Evolutionary conservation across 2,329 filamentous ascomycete genomes (phyloP).

Genomic region (Epichloe coenophiala): DNA sequence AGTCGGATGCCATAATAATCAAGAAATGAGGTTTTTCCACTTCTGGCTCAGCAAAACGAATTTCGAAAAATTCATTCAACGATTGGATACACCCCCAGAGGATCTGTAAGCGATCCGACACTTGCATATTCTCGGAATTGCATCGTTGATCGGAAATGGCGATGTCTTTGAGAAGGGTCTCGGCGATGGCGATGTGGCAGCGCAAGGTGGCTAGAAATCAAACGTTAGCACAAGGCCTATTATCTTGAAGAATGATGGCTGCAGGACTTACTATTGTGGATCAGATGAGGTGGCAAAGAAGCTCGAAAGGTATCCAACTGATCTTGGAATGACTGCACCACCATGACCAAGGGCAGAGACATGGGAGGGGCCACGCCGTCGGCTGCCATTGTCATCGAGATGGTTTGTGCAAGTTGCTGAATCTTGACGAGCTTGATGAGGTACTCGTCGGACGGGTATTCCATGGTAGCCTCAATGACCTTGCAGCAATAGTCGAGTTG

Average conservation of each 20-base stretch:
- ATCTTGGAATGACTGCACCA: conserved; percentile 30
- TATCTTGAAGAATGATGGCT: neutral
- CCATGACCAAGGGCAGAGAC: conserved; percentile 26
- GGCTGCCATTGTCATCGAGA: conserved; percentile 26
- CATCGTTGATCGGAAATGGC: conserved; percentile 27
- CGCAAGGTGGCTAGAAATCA: conserved; percentile 21
- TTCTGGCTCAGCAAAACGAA: conserved; percentile 19
- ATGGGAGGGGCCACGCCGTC: conserved; percentile 17
- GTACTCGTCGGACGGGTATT: conserved; percentile 29
- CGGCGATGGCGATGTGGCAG: conserved; percentile 29
- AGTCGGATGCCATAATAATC: conserved; percentile 32
- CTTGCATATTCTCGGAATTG: conserved; percentile 16
- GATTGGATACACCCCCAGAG: conserved; percentile 31
- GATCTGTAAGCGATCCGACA: conserved; percentile 28
- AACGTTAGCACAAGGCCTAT: neutral
- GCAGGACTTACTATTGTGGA: conserved; percentile 18
- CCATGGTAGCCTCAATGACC: conserved; percentile 27
- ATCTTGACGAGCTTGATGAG: conserved; percentile 32
- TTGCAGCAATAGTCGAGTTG: conserved; percentile 30
- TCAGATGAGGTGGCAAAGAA: conserved; percentile 22
- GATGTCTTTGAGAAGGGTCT: conserved; percentile 34
- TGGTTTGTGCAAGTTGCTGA: conserved; percentile 34
- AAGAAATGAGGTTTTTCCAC: conserved; percentile 26
- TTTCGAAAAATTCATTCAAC: conserved; percentile 25
- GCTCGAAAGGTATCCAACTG: conserved; percentile 27